phyloP scores from a whole-genome alignment of 495 filamentous ascomycete genomes.

The Niebla homalea region DNA sequence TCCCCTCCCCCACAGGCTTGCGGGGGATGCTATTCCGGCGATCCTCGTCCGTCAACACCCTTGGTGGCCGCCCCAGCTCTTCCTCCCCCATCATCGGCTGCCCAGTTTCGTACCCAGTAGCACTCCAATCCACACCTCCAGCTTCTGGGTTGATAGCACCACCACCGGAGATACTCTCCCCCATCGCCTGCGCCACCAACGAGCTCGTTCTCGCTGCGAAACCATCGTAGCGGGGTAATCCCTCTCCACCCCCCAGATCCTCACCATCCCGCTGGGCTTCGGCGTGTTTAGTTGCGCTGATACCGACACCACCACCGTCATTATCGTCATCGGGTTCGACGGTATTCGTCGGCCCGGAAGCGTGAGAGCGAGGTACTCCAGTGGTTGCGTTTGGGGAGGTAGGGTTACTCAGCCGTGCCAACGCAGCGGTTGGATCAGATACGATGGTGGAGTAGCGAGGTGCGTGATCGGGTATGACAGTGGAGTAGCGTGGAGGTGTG shows the following conservation, averaged over 20 bases:
- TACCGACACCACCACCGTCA: not conserved
- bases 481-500: conserved; percentile 13
- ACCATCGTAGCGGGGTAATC: too few relatives aligned
- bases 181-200: not conserved
- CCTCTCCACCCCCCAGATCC: too few relatives aligned
- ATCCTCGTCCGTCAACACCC: not conserved
- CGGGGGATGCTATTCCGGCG: not conserved
- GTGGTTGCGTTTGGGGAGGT: not conserved
- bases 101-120: too few relatives aligned
- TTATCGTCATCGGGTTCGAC: not conserved
- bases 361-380: not conserved
- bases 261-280: not conserved
- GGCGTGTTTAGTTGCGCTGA: not conserved
- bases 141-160: not conserved
- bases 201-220: too few relatives aligned
- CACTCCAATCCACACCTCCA: too few relatives aligned
- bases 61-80: too few relatives aligned
- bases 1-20: conserved; percentile 1
- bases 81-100: not conserved
- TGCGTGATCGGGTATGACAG: conserved; percentile 8
- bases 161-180: not conserved
- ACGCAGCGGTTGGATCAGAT: not conserved
- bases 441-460: not conserved
- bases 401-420: not conserved
- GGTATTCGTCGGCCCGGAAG: not conserved